Conservation (phyloP, 2,329 filamentous ascomycete species). For the Sporothrix brasiliensis region DNA sequence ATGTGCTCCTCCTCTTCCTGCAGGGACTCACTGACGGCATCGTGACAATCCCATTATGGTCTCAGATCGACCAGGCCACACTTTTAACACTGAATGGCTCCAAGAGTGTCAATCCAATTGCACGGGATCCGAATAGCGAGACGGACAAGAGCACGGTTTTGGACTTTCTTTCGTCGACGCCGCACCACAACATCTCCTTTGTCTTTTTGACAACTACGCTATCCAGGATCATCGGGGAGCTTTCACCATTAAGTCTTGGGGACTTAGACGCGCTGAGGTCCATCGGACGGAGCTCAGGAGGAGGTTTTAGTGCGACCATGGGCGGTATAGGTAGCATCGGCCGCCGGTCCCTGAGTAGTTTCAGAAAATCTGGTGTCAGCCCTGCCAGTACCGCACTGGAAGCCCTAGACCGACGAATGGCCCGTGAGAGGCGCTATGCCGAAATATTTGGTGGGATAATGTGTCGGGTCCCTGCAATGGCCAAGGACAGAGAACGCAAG, state of each 20-base stretch:
- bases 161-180: constrained; percentile 70
- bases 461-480: constrained; percentile 52
- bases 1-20: constrained; percentile 74
- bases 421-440: constrained; percentile 64
- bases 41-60: constrained; percentile 71
- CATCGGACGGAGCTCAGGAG: constrained; percentile 13
- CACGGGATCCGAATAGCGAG: constrained; percentile 40
- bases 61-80: constrained; percentile 61
- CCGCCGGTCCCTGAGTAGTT: constrained; percentile 49
- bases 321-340: constrained; percentile 33
- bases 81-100: constrained; percentile 37
- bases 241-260: constrained; percentile 48
- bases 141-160: constrained; percentile 61
- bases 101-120: constrained; percentile 36
- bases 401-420: constrained; percentile 57
- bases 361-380: constrained; percentile 31
- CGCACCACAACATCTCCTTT: constrained; percentile 85
- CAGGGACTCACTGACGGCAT: constrained; percentile 76
- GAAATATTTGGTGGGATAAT: constrained; percentile 66
- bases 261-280: constrained; percentile 44
- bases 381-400: constrained; percentile 36
- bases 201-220: constrained; percentile 84
- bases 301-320: constrained; percentile 33
- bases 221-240: constrained; percentile 54
- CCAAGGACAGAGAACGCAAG: constrained; percentile 59